Evolutionary conservation across 140 eudicot genomes (phyloP), one percentile per base, ranked within the genome.

Genomic region (Anethum foeniculum): DNA sequence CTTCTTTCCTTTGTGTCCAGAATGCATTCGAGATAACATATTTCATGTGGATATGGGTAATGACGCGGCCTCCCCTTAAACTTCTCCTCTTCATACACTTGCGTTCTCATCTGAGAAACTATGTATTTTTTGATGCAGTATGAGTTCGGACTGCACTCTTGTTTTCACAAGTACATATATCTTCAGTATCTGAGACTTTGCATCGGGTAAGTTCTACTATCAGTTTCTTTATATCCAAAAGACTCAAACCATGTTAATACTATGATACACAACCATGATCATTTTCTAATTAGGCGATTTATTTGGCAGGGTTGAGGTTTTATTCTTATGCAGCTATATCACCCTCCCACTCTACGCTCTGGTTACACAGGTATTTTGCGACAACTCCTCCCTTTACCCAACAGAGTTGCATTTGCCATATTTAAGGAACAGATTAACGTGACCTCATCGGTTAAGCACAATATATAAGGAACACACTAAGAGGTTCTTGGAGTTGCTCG

Each of bases 1-100:
- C 34, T 76, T 72, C 71, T 46, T 76, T 65, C 77, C 32, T 39
- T 46, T 65, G 19, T 71, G 52, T 86, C 3, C 98, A 94, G 97
- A 95, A 95, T 83, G 91, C 99, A 34, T 92, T 95, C 78, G 99
- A 92, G 87, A 88, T 95, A 82, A 95, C 99, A 38, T 88, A 90
- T 80, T 95, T 95, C 91, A 79, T 95, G 34, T 95, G 97, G 97
- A 95, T 88, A 78, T 82, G 87, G 97, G 99, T 95, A 95, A 84
- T 25, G 68, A 71, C 27, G 67, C 28, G 25, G 49, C 68, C 71
- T 49, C 41, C 28, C 67, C 67, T 10, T 69, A 34, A 19, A 54
- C 8, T 80, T 64, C 43, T 76, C 38, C 6, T 73, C 23, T 78
- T 6, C 14, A 79, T 41, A 27, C 21, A 19, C 15, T 73, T 5